Conservation (phyloP, 768 basidiomycete species). For the Boletus patriciae region DNA sequence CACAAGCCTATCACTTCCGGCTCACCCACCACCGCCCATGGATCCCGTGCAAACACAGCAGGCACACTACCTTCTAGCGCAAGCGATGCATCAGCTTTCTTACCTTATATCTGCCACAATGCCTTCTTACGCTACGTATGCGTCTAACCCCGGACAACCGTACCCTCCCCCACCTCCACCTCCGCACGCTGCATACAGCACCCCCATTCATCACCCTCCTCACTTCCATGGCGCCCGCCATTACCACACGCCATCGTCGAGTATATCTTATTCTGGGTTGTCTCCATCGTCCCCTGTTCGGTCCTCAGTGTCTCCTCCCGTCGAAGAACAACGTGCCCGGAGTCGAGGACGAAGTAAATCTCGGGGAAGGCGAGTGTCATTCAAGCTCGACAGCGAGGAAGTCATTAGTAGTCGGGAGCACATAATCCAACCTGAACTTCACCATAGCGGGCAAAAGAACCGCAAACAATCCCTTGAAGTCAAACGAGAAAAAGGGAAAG, state of each 20-base stretch:
- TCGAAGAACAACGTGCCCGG: conserved; percentile 35
- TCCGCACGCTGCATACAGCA: conserved; percentile 7
- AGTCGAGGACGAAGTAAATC: conserved; percentile 51
- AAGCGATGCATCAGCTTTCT: conserved; percentile 43
- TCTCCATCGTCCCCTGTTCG: conserved; percentile 53
- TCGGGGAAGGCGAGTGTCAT: conserved; percentile 57
- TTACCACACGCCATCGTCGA: conserved; percentile 37
- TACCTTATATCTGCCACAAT: conserved; percentile 38
- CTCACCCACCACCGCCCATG: conserved; percentile 30
- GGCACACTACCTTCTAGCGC: conserved; percentile 38
- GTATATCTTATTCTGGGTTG: conserved; percentile 46
- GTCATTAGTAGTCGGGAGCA: conserved; percentile 3
- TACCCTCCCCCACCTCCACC: conserved; percentile 6
- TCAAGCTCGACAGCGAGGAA: conserved; percentile 41
- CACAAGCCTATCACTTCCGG: conserved; percentile 21
- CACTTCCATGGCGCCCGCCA: conserved; percentile 20
- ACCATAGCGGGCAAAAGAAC: conserved; percentile 3
- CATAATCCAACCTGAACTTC: conserved; percentile 2
- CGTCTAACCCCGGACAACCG: conserved; percentile 20
- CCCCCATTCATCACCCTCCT: conserved; percentile 12
- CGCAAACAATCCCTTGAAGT: conserved; percentile 7
- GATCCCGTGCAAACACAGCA: conserved; percentile 36
- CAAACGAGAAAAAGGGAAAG: conserved; percentile 20
- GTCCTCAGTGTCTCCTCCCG: conserved; percentile 39
- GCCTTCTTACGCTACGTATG: conserved; percentile 23